Conservation (phyloP, 805 yeast genomes). For the Cyberlindnera veronae region DNA sequence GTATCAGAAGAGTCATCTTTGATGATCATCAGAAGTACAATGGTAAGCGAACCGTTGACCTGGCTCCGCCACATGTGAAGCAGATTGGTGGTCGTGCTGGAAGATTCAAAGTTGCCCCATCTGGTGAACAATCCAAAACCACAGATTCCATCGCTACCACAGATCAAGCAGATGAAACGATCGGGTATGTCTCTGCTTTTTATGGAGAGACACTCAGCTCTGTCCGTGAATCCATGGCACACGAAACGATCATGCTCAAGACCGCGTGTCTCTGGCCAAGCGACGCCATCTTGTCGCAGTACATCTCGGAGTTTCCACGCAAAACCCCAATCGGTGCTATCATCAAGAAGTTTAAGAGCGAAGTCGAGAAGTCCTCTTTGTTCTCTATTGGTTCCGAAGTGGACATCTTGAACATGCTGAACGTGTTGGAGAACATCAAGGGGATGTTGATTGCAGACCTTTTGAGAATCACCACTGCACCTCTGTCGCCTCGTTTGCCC, state of each 20-base stretch:
- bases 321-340: slow-evolving; percentile 44
- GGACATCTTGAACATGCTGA: slow-evolving; percentile 34
- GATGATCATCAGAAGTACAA: slow-evolving; percentile 65
- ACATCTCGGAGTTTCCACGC: slow-evolving; percentile 58
- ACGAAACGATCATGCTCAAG: slow-evolving; percentile 48
- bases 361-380: slow-evolving; percentile 29
- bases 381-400: slow-evolving; percentile 39
- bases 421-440: slow-evolving; percentile 38
- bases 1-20: slow-evolving; percentile 78
- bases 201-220: slow-evolving; percentile 39
- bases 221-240: slow-evolving; percentile 45
- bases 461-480: slow-evolving; percentile 57
- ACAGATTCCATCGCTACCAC: neutral
- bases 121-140: slow-evolving; percentile 5
- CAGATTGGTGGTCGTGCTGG: slow-evolving; percentile 99
- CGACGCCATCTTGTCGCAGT: slow-evolving; percentile 60
- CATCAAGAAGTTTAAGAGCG: slow-evolving; percentile 43
- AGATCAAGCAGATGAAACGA: slow-evolving; percentile 24
- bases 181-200: slow-evolving; percentile 57
- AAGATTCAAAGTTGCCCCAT: slow-evolving; percentile 48
- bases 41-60: slow-evolving; percentile 46
- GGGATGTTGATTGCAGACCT: slow-evolving; percentile 54
- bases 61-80: slow-evolving; percentile 68
- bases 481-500: slow-evolving; percentile 43
- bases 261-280: slow-evolving; percentile 83